These are phyloP conservation scores for Colletotrichum endophyticum DNA, from an alignment of 2,329 filamentous ascomycete species.

Conservation along the genomic window DNA sequence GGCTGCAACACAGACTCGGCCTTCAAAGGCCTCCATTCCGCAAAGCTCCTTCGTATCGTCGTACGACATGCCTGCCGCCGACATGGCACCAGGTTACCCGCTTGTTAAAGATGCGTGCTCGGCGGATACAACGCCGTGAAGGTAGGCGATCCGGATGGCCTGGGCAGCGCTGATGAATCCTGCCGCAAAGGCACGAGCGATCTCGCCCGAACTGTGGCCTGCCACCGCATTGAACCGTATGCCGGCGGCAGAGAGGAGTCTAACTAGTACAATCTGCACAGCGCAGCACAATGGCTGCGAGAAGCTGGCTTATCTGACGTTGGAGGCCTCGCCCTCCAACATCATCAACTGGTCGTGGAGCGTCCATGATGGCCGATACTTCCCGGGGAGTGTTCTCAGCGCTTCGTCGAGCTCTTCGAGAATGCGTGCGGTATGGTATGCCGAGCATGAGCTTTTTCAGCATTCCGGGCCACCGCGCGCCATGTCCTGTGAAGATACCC, in stretches of 20 bases:
- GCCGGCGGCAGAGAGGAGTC: constrained; percentile 30
- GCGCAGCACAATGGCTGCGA: neutral
- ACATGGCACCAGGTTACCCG: constrained; percentile 25
- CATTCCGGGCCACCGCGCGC: neutral
- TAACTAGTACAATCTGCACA: constrained; percentile 26
- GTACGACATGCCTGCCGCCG: constrained; percentile 23
- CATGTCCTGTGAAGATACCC: no score
- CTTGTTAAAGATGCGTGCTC: neutral
- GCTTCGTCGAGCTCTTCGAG: constrained; percentile 25
- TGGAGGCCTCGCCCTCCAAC: neutral
- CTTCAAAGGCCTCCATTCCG: constrained; percentile 12
- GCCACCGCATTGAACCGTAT: constrained; percentile 20
- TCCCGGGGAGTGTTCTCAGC: constrained; percentile 17
- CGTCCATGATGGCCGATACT: neutral
- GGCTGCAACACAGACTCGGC: constrained; percentile 25
- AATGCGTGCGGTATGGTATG: neutral
- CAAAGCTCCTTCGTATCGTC: constrained; percentile 15
- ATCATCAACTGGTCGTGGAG: neutral
- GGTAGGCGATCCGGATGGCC: constrained; percentile 51
- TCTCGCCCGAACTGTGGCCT: neutral
- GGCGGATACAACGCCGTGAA: constrained; percentile 38
- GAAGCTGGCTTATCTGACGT: neutral
- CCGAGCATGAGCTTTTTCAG: neutral
- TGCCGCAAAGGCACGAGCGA: constrained; percentile 54
- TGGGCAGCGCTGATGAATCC: constrained; percentile 43